Base-by-base conservation (phyloP, 108 stramenopile species). In the Pseudonitzschia multiseries region DNA sequence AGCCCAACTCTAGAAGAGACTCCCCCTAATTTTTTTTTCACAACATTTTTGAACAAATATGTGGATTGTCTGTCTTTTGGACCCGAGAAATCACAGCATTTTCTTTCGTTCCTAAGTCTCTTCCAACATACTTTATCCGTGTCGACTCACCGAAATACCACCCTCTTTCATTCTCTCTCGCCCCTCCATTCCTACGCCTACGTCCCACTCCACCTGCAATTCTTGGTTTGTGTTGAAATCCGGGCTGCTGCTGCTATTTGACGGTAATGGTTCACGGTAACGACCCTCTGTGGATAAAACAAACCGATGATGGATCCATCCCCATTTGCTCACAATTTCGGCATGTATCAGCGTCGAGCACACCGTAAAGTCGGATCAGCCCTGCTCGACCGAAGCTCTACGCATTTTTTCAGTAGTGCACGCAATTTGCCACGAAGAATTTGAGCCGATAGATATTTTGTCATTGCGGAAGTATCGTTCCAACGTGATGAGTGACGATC, bases 81-180 rank as follows among this genome's bases (percentile, higher is more conserved):
- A 20, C 50, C 20, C 33, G 22, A 21, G 22, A 53, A 28, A 22
- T 69, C 52, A 53, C 32, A 43, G 68, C 50, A 54, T 54, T 53
- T 51, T 51, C 53, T 54, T 54, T 14, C 10, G 8, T 69, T 29
- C 51, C 51, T 18, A 26, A 27, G 2, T 69, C 33, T 51, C 31
- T 69, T 36, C 12, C 14, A 69, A 53, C 36, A 31, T 53, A n/a
- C 28, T 20, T 14, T 46, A n/a, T 50, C 53, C 33, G 52, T 36
- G 32, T 21, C 41, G 48, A 69, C 50, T 51, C 53, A 36, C 32
- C 36, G 32, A 29, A 40, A 62, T 62, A 48, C 21, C 29, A 5
- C 57, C 26, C 57, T 59, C 57, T 59, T 21, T 40, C 61, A 40
- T 21, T n/a, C 61, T 62, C 61, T 62, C 33, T 62, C 32, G 61